Evolutionary conservation across 2,329 filamentous ascomycete species (phyloP), one percentile per base, ranked within the genome.

Genomic region (Orbilia ellipsospora): DNA sequence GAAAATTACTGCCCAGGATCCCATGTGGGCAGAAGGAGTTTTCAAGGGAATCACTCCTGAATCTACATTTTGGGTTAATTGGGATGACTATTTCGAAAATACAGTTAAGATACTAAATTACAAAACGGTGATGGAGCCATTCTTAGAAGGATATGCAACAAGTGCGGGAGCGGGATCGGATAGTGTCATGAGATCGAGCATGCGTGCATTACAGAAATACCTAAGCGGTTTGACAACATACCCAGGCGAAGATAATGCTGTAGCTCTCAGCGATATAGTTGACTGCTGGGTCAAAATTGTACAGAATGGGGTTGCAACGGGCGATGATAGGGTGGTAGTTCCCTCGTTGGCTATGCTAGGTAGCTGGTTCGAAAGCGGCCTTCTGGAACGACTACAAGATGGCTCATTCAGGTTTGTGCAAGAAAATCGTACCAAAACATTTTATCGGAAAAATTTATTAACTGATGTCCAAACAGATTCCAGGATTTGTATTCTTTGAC

Each of bases 141-240:
- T 94, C 15, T 82, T 93, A 66, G 85, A 89, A 44, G 92, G 92
- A 15, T 87, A 88, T 70, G 87, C 91, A 12, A 91, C 88, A 6
- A 92, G 91, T 1, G 90, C 91, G 7, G 91, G 92, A 79, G 89
- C 90, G n/a, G 90, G 90, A 44, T 91, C 92, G 70, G 91, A 94
- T 79, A 88, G 90, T 42, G 85, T 94, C 0, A 87, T 94, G 23
- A 88, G 91, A 59, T 87, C 88, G 8, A 90, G 90, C 55, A 87
- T 91, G 31, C 85, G 86, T 0, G 90, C 90, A 0, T 84, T 95
- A 0, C 84, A 87, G 1, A 83, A 85, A 3, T 87, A 87, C 40
- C 67, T 85, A 1, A 78, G 79, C 36, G 50, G 74, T 0, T 70
- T 83, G 50, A 80, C 80, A 5, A 73, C 77, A 0, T 80, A 81